Conservation (phyloP, 2,329 filamentous ascomycete genomes). For the Cladophialophora carrionii region DNA sequence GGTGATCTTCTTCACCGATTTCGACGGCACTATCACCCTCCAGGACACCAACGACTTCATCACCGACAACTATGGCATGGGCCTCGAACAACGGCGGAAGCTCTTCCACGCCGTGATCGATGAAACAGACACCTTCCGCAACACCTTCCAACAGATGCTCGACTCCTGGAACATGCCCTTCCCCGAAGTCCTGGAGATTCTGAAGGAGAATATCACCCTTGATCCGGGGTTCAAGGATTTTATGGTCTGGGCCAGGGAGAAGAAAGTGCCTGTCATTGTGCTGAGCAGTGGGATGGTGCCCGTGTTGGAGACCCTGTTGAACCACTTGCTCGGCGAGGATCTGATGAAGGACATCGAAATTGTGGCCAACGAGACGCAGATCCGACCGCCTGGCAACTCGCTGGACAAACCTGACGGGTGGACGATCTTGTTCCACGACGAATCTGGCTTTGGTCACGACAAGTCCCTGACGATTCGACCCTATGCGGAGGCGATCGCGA, state of each 20-base stretch:
- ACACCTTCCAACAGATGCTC: conserved; percentile 90
- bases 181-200: conserved; percentile 75
- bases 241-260: conserved; percentile 75
- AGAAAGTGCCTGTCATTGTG: conserved; percentile 90
- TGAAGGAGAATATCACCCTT: conserved; percentile 80
- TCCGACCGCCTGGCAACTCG: conserved; percentile 66
- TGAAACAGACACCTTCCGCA: conserved; percentile 55
- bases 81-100: conserved; percentile 68
- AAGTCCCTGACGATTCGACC: conserved; percentile 90
- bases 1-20: conserved; percentile 98
- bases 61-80: conserved; percentile 91
- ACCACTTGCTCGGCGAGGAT: conserved; percentile 78
- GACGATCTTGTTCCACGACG: conserved; percentile 83
- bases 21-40: conserved; percentile 91
- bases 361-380: conserved; percentile 78
- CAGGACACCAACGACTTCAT: conserved; percentile 70
- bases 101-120: conserved; percentile 78
- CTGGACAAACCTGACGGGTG: conserved; percentile 83
- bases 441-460: conserved; percentile 87
- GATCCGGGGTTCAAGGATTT: conserved; percentile 89
- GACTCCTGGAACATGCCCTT: conserved; percentile 81
- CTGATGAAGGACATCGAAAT: conserved; percentile 76
- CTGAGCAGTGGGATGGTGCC: conserved; percentile 91
- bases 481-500: conserved; percentile 63
- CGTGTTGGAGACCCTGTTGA: conserved; percentile 81